Base-by-base conservation (phyloP, 2,329 filamentous ascomycete species). In the Aspergillus niger region DNA sequence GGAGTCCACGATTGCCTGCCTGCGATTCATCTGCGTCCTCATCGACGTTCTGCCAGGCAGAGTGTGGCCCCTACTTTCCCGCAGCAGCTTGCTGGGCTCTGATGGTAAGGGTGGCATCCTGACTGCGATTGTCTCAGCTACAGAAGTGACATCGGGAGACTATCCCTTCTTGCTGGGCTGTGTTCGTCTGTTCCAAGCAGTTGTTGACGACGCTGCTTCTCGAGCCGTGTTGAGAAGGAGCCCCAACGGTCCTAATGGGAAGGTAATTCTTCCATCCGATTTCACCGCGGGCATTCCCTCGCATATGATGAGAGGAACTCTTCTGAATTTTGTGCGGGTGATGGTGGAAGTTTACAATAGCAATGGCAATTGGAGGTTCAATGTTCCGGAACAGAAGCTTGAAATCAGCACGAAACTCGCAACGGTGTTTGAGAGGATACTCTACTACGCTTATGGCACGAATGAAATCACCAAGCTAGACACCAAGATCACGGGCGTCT, bases 51-150 rank as follows among this genome's bases (percentile, higher is more conserved):
- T 89, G 55, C 94, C 95, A 0, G 90, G 90, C 59, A 85, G 93
- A 61, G 88, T 97, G 5, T 98, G 95, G 93, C 92, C 94, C 3
- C 91, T 94, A 73, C 84, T 99, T 69, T 87, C 89, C 3, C 87
- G 91, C 59, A 96, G 91, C 73, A 87, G 89, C 63, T 80, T 99
- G 17, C 82, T 99, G 49, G 90, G 90, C 67, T 85, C 88, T 5
- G 89, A 92, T 66, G 88, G 91, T 8, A 89, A 88, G 63, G 88
- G 88, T 13, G 91, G 92, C 10, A 88, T 90, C 62, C 83, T 99
- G 62, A 86, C 89, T 41, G 87, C 87, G 53, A 88, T 98, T 55
- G 85, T 96, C 2, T 91, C 91, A n/a, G 89, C 87, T 24, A 85
- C 92, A 3, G 95, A 99, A 71, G 84, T 96, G 59, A 86, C 90